Conservation (phyloP, 2,329 filamentous ascomycete genomes). For the Graphilbum sp. region DNA sequence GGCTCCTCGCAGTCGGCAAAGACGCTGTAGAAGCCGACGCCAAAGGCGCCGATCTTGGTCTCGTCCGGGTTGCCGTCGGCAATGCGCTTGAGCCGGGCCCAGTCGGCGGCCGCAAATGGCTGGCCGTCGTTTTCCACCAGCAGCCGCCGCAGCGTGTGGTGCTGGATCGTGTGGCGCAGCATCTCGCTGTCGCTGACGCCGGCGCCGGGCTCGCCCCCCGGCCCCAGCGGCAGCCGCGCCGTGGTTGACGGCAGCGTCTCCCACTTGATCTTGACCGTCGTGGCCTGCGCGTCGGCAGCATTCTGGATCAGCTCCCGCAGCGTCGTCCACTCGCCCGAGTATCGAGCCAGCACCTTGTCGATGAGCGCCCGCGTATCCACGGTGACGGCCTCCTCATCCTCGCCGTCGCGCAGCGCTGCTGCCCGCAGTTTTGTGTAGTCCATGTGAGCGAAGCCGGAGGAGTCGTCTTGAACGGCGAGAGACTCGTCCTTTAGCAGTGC, state of each 20-base stretch:
- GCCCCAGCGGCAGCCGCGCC: constrained; percentile 48
- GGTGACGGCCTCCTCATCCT: constrained; percentile 92
- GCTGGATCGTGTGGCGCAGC: constrained; percentile 65
- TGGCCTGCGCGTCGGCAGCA: constrained; percentile 89
- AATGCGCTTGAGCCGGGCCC: constrained; percentile 85
- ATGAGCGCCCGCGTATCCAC: constrained; percentile 94
- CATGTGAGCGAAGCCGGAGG: no score
- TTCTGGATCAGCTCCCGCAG: constrained; percentile 94
- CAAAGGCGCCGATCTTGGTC: constrained; percentile 97
- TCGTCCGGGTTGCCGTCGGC: constrained; percentile 99
- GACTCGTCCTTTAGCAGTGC: no score
- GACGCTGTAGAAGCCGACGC: constrained; percentile 96
- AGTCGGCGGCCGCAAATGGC: constrained; percentile 78
- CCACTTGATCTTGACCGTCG: constrained; percentile 77
- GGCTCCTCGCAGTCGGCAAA: constrained; percentile 97
- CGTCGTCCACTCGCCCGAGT: constrained; percentile 87
- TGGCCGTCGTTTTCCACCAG: constrained; percentile 86
- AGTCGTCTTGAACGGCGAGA: no score
- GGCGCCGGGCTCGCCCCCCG: neutral
- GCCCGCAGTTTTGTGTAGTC: constrained; percentile 66
- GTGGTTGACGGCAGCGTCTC: constrained; percentile 75
- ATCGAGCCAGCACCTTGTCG: constrained; percentile 91
- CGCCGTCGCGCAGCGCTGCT: constrained; percentile 68
- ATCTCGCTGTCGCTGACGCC: constrained; percentile 33
- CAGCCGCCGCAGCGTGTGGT: constrained; percentile 77